These are phyloP conservation scores for Geosiphon pyriformis DNA, from an alignment of 192 early-diverging fungal species.

Conservation along the genomic window DNA sequence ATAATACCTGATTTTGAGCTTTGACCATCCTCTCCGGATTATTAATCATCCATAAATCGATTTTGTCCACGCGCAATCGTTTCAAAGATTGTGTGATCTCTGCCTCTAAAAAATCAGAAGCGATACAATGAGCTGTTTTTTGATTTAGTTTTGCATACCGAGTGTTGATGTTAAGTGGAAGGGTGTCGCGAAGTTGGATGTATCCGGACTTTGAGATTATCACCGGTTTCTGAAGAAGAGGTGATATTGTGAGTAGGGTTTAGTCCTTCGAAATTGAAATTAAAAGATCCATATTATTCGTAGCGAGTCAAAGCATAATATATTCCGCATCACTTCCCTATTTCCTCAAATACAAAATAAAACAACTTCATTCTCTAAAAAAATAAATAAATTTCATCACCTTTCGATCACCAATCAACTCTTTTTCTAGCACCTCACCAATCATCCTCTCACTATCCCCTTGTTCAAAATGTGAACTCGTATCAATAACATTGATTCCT, in stretches of 20 bases:
- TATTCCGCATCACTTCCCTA: too few relatives aligned
- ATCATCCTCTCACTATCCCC: slow-evolving; percentile 32
- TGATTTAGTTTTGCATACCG: slow-evolving; percentile 42
- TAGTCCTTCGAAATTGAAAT: neutral
- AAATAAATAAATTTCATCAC: neutral
- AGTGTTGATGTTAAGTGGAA: slow-evolving; percentile 9
- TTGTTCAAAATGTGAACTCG: slow-evolving; percentile 63
- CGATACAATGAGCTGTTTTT: slow-evolving; percentile 55
- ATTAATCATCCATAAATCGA: slow-evolving; percentile 76
- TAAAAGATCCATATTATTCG: neutral
- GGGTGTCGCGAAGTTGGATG: slow-evolving; percentile 20
- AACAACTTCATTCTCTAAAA: too few relatives aligned
- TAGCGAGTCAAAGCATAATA: neutral
- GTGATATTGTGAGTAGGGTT: neutral
- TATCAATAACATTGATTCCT: slow-evolving; percentile 74
- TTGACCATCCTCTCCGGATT: slow-evolving; percentile 67
- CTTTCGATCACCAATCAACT: neutral
- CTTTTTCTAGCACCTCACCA: slow-evolving; percentile 17
- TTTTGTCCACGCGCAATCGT: slow-evolving; percentile 44
- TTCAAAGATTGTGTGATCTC: slow-evolving; percentile 52
- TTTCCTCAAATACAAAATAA: too few relatives aligned
- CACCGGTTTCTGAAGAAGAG: slow-evolving; percentile 32
- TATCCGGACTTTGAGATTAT: slow-evolving; percentile 51
- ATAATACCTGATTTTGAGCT: slow-evolving; percentile 34
- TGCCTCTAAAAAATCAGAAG: slow-evolving; percentile 51